These are phyloP conservation scores for Citrus reticulata DNA, from an alignment of 345 rosid genomes.

Conservation along the genomic window DNA sequence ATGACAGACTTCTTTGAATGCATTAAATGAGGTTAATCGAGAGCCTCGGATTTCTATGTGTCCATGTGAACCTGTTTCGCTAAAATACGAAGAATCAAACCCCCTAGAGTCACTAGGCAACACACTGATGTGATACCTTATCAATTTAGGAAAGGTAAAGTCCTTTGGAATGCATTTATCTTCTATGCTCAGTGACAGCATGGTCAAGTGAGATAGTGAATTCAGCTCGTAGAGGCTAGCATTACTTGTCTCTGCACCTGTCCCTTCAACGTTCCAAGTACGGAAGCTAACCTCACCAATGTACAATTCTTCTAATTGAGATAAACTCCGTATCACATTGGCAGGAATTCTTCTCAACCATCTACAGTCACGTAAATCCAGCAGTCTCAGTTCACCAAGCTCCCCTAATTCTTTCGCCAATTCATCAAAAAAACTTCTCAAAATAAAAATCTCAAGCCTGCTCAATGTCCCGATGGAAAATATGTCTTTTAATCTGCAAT, in stretches of 20 bases:
- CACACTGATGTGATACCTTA: neutral
- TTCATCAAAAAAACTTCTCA: neutral
- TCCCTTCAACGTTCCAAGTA: neutral
- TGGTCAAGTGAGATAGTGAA: neutral
- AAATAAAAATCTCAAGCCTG: neutral
- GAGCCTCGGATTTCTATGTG: too few species aligned
- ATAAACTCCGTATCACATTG: neutral
- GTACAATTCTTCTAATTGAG: neutral
- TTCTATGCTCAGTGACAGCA: fast-evolving
- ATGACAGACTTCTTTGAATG: too few species aligned
- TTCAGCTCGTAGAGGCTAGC: neutral
- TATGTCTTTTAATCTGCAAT: neutral
- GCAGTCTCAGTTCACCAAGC: neutral
- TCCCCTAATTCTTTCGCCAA: neutral
- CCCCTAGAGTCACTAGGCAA: too few species aligned
- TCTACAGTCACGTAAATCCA: neutral
- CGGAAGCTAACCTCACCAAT: fast-evolving
- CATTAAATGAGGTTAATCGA: too few species aligned
- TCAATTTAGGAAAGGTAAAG: neutral
- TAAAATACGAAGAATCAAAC: too few species aligned
- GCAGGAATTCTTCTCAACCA: neutral
- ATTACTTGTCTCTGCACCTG: neutral
- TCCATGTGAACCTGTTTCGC: too few species aligned
- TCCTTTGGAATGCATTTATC: neutral
- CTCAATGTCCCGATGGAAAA: neutral